Evolutionary conservation across 805 yeast species (phyloP).

Genomic region (Pichia deserticola): DNA sequence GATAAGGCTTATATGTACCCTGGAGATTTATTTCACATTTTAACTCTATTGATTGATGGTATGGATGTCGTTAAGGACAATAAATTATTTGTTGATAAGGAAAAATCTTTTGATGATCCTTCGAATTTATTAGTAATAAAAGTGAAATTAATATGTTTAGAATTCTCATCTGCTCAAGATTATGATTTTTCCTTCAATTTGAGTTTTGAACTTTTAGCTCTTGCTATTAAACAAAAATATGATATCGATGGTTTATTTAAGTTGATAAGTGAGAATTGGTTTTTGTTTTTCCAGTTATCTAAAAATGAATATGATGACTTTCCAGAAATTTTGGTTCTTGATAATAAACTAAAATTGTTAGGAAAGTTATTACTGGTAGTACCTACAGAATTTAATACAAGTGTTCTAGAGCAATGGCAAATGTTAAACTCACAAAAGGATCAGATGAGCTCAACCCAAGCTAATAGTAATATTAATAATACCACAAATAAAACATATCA

Average conservation of each 20-base stretch:
- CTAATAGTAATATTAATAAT: no score
- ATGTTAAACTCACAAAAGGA: constrained; percentile 30
- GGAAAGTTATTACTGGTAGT: constrained; percentile 44
- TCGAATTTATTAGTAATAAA: constrained; percentile 21
- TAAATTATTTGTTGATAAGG: constrained; percentile 3
- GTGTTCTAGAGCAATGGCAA: constrained; percentile 60
- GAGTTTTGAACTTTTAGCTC: constrained; percentile 32
- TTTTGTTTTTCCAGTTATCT: constrained; percentile 67
- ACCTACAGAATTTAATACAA: constrained; percentile 47
- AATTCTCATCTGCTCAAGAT: constrained; percentile 57
- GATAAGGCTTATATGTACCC: constrained; percentile 40
- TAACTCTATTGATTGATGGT: constrained; percentile 35
- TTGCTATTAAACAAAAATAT: constrained; percentile 10
- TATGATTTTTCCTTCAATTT: constrained; percentile 49
- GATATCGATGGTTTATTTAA: constrained; percentile 9
- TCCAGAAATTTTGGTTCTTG: constrained; percentile 5
- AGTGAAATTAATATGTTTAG: constrained; percentile 44
- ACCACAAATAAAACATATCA: constrained; percentile 6
- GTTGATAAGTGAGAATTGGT: constrained; percentile 43
- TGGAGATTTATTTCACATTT: constrained; percentile 34
- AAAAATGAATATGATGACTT: constrained; percentile 33
- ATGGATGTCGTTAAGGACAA: constrained; percentile 21
- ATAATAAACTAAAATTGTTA: constrained; percentile 45
- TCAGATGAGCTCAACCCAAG: constrained; percentile 4
- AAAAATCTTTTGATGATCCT: constrained; percentile 7